Evolutionary conservation across 768 basidiomycete genomes (phyloP), one percentile per base, ranked within the genome.

Genomic region (Epithele typhae): DNA sequence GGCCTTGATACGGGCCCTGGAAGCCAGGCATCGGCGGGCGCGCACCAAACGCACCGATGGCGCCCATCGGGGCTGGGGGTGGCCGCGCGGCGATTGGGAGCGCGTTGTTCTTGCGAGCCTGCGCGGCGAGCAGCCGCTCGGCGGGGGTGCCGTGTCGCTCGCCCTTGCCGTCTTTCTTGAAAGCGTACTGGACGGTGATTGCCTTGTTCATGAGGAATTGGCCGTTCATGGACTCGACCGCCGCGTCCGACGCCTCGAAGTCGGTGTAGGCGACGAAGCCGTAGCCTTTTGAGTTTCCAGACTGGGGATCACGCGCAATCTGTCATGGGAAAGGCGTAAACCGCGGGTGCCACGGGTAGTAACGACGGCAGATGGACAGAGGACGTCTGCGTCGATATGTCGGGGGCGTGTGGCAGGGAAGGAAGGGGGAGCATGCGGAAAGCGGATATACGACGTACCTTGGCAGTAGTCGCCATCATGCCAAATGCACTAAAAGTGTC

Each of bases 171-270:
- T 98, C 96, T 70, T 98, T 98, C 71, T 99, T 98, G 78, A 98
- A 97, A 2, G 96, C 95, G 64, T 96, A 99, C 63, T 97, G 93
- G 10, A 96, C 93, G 15, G 87, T 83, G 61, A 99, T 91, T 44
- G 93, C 87, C 70, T 97, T 97, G 75, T 98, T 97, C 87, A 94
- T 94, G 38, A 98, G 76, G 79, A 92, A 97, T 61, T 98, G 94
- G 32, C 84, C 82, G 57, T 97, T 94, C 95, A 98, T 97, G 9
- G 91, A 81, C 65, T 97, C 96, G 46, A 95, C 78, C 15, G 96
- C 95, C 4, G 90, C 90, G 64, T 99, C 96, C 30, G 96, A 91
- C 7, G 94, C 81, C 62, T 98, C 95, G 64, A 99, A 99, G 61
- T 97, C 93, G 45, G 93, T 93, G 68, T 92, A 99, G 14, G 93